Evolutionary conservation across 2,329 filamentous ascomycete species (phyloP).

Genomic region (Aureobasidium uvarum): DNA sequence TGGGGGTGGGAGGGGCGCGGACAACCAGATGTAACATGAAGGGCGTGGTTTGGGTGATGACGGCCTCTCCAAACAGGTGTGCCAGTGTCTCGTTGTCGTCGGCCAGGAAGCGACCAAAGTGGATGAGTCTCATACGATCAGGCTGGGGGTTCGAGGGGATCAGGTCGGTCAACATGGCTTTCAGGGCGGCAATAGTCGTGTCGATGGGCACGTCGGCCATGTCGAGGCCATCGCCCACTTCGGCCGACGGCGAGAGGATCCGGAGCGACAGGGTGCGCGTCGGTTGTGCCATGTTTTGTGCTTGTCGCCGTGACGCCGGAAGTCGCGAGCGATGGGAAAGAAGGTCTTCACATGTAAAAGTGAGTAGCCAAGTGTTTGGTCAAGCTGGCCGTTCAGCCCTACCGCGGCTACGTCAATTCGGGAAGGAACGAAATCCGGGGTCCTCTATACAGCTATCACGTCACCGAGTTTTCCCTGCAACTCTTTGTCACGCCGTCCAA

Average conservation of each 20-base stretch:
- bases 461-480: constrained; percentile 15
- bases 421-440: constrained; percentile 15
- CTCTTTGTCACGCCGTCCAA: not conserved
- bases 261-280: constrained; percentile 24
- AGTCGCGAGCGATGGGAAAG: not conserved
- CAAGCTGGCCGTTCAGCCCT: constrained; percentile 19
- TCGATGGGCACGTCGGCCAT: constrained; percentile 31
- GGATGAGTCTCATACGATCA: constrained; percentile 57
- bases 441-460: constrained; percentile 7
- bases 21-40: constrained; percentile 40
- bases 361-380: not conserved
- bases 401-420: not conserved
- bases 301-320: not conserved
- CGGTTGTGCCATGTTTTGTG: constrained; percentile 5
- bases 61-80: constrained; percentile 51
- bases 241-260: constrained; percentile 27
- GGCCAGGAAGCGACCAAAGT: constrained; percentile 54
- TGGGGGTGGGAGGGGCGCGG: not conserved
- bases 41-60: constrained; percentile 45
- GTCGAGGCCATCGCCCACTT: constrained; percentile 21
- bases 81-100: constrained; percentile 51
- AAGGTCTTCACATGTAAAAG: not conserved
- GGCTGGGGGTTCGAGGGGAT: constrained; percentile 49
- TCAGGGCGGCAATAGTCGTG: constrained; percentile 54
- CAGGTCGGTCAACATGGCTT: constrained; percentile 50